Evolutionary conservation across 1,284 basidiomycete genomes (phyloP).

Genomic region (Ustilago trichophora): DNA sequence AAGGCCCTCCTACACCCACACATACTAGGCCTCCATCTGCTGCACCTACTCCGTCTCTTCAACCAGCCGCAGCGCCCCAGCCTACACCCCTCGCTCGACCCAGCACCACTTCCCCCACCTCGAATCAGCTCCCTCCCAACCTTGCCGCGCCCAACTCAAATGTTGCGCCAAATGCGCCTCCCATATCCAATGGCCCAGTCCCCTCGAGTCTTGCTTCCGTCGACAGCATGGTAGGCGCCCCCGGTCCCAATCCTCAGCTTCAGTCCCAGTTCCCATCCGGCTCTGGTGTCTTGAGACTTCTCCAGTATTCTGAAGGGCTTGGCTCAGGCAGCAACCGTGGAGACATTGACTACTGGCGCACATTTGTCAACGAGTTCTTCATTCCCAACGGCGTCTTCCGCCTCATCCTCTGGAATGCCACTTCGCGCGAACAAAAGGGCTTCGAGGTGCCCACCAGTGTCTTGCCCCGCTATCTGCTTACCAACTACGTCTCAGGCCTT

Average conservation of each 20-base stretch:
- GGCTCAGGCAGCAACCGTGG: conserved; percentile 22
- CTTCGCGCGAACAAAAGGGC: conserved; percentile 52
- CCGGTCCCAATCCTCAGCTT: conserved; percentile 41
- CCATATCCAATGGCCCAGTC: not conserved
- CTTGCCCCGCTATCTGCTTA: conserved; percentile 50
- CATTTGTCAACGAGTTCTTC: conserved; percentile 51
- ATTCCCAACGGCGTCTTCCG: conserved; percentile 43
- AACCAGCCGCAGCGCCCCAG: conserved; percentile 16
- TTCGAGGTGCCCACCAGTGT: conserved; percentile 53
- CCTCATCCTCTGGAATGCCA: conserved; percentile 47
- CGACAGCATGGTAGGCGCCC: conserved; percentile 13
- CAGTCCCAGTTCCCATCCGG: conserved; percentile 34
- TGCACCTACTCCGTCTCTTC: conserved; percentile 31
- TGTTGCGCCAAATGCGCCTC: not conserved
- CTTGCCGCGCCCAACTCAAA: not conserved
- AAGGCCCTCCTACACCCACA: conserved; percentile 31
- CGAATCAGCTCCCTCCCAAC: conserved; percentile 7
- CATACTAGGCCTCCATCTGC: conserved; percentile 40
- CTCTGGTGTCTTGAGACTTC: conserved; percentile 36
- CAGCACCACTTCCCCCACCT: conserved; percentile 17
- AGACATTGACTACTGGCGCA: conserved; percentile 50
- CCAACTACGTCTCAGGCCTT: conserved; percentile 50
- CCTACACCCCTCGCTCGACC: conserved; percentile 8
- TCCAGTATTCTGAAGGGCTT: conserved; percentile 47
- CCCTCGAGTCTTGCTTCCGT: conserved; percentile 8